phyloP scores from a whole-genome alignment of 257 asterid genomes.

The Avicennia marina region DNA sequence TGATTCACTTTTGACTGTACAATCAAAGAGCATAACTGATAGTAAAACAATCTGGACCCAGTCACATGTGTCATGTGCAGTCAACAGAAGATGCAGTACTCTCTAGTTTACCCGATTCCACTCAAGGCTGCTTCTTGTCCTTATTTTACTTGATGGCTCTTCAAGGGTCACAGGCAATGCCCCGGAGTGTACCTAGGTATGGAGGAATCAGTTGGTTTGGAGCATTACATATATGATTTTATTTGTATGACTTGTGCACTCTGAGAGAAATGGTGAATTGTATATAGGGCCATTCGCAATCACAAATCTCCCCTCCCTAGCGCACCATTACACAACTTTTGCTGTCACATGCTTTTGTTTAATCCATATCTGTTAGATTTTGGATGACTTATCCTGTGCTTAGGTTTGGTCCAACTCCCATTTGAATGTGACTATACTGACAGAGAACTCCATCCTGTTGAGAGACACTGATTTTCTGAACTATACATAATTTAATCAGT shows the following conservation, averaged over 20 bases:
- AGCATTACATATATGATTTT: not conserved
- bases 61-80: too few relatives aligned
- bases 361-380: not conserved
- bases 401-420: not conserved
- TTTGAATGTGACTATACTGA: constrained; percentile 1
- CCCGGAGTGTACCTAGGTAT: not conserved
- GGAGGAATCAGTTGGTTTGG: constrained; percentile 4
- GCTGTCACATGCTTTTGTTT: not conserved
- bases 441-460: not conserved
- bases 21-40: not conserved
- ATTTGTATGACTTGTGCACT: not conserved
- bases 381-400: not conserved
- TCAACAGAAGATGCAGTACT: not conserved
- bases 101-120: too few relatives aligned
- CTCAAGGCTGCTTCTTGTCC: too few relatives aligned
- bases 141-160: too few relatives aligned
- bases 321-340: too few relatives aligned
- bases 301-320: too few relatives aligned
- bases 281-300: not conserved
- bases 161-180: not conserved
- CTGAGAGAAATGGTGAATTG: not conserved
- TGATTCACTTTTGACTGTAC: constrained; percentile 16
- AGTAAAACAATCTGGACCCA: not conserved
- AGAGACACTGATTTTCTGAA: not conserved
- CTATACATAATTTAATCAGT: too few relatives aligned